phyloP scores from a whole-genome alignment of 768 basidiomycete species.

The Antrodiella citrinella region DNA sequence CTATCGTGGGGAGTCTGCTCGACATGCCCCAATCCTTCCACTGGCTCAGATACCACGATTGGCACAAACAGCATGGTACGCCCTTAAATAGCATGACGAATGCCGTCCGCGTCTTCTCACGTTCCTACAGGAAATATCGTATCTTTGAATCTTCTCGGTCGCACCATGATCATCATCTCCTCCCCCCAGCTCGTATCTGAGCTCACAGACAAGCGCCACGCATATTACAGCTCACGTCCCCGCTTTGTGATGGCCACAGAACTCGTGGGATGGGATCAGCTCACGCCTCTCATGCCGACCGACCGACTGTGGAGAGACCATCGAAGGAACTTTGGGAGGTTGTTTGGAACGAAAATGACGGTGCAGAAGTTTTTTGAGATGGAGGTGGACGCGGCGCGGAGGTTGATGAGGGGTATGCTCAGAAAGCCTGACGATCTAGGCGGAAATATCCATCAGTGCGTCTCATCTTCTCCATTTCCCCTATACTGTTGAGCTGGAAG shows the following conservation, averaged over 20 bases:
- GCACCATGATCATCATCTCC: background rate
- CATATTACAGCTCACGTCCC: background rate
- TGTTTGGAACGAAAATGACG: background rate
- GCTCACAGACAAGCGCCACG: background rate
- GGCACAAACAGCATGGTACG: too few relatives aligned
- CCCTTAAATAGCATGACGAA: too few relatives aligned
- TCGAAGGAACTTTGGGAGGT: background rate
- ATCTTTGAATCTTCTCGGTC: background rate
- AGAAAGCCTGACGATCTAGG: background rate
- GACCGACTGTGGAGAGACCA: background rate
- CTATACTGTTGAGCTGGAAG: background rate
- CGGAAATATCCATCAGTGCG: background rate
- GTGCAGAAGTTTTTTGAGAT: background rate
- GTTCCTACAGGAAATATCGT: too few relatives aligned
- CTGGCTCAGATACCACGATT: background rate
- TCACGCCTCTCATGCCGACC: background rate
- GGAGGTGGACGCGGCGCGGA: background rate
- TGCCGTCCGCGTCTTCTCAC: too few relatives aligned
- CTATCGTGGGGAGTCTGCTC: background rate
- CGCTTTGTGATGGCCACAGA: background rate
- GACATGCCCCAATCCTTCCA: background rate
- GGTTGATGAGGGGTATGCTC: background rate
- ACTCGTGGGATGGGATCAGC: background rate
- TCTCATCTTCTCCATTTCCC: background rate
- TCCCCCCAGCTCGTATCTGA: background rate